Evolutionary conservation across 75 land plant genomes (phyloP).

Genomic region (Sequoia sempervirens): DNA sequence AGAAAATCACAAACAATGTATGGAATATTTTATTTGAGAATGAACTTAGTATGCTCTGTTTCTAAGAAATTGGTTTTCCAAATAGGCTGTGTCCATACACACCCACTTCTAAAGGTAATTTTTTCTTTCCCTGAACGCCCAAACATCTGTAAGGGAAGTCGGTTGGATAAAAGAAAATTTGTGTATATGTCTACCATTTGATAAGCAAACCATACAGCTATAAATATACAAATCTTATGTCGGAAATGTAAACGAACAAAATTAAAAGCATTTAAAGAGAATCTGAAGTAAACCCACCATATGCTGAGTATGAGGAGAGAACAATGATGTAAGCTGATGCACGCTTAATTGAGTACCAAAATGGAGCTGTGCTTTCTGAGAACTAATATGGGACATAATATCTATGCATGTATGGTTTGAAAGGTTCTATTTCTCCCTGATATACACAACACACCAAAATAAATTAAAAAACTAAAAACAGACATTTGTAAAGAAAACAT

Average conservation of each 20-base stretch:
- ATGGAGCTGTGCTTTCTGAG: constrained; percentile 30
- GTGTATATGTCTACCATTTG: background rate
- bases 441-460: background rate
- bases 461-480: background rate
- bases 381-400: constrained; percentile 22
- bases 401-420: constrained; percentile 24
- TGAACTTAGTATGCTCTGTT: background rate
- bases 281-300: constrained; percentile 23
- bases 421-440: constrained; percentile 52
- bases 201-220: background rate
- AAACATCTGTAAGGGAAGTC: background rate
- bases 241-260: background rate
- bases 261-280: background rate
- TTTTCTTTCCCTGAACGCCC: background rate
- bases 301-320: constrained; percentile 45
- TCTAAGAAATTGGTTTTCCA: background rate
- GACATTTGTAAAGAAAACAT: background rate
- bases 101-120: background rate
- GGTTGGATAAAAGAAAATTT: background rate
- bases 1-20: background rate
- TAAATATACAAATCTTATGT: background rate
- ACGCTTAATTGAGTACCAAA: constrained; percentile 49
- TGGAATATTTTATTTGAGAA: background rate
- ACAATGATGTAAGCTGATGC: constrained; percentile 68
- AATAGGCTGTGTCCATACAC: background rate